Percentiles rank a stretch among this genome's conserved stretches.
Conservation (phyloP, 2,329 filamentous ascomycete species). For the Sporothrix schenckii region DNA sequence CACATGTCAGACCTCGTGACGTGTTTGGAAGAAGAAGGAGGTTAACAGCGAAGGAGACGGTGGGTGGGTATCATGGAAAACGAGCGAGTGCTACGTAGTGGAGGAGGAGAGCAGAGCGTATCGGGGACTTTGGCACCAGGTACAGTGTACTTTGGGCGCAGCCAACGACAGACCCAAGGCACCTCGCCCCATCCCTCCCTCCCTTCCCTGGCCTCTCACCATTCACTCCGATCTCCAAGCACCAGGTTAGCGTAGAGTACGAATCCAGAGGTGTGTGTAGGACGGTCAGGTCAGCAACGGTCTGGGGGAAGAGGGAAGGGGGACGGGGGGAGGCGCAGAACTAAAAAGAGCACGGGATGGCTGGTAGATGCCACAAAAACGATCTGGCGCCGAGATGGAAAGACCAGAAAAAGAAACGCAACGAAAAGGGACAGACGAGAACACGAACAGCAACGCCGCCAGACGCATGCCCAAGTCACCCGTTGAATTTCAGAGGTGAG, state of each 20-base stretch:
- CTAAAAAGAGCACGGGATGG: not conserved
- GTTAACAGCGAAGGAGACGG: not conserved
- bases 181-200: not conserved
- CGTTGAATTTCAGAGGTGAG: not conserved
- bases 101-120: not conserved
- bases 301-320: too few species aligned
- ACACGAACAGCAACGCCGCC: not conserved
- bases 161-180: not conserved
- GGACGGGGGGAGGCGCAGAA: not conserved
- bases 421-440: not conserved
- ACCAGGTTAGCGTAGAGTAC: slow-evolving; percentile 24
- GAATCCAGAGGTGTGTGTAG: not conserved
- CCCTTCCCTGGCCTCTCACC: not conserved
- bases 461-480: not conserved
- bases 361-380: too few species aligned
- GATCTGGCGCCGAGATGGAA: not conserved
- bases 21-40: not conserved
- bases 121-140: not conserved
- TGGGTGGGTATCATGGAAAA: not conserved
- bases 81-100: too few species aligned
- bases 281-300: not conserved
- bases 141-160: slow-evolving; percentile 13
- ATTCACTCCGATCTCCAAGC: slow-evolving; percentile 6
- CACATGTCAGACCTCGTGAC: slow-evolving; percentile 11
- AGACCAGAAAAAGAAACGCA: not conserved